Percentiles rank a stretch among this genome's conserved stretches.
These are phyloP conservation scores for Anisodus tanguticus DNA, from an alignment of 257 asterid genomes.

Conservation along the genomic window DNA sequence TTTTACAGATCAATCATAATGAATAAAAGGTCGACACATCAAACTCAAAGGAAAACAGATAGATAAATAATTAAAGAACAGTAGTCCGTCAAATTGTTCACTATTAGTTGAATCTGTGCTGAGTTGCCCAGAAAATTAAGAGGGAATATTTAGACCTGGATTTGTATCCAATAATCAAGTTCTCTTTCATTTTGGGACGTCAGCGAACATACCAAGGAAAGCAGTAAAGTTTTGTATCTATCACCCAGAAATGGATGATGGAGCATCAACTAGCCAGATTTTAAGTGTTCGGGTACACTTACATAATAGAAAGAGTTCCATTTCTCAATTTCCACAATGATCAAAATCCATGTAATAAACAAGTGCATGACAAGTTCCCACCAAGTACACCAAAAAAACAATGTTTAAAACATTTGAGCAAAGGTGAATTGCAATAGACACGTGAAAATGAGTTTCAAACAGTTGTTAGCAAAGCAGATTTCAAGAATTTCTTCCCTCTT, in stretches of 20 bases:
- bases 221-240: neutral
- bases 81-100: neutral
- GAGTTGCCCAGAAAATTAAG: neutral
- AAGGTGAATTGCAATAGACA: neutral
- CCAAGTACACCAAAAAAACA: neutral
- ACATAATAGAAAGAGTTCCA: neutral
- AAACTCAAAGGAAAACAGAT: neutral
- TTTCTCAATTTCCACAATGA: neutral
- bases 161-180: neutral
- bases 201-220: neutral
- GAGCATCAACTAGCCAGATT: neutral
- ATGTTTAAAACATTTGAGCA: neutral
- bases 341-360: neutral
- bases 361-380: neutral
- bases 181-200: neutral
- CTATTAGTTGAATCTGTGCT: neutral
- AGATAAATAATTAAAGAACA: neutral
- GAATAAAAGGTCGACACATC: neutral
- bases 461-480: neutral
- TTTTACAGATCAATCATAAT: neutral
- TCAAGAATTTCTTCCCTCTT: constrained; percentile 2
- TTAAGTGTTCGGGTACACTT: neutral
- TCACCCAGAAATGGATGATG: neutral
- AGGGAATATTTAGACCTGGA: neutral
- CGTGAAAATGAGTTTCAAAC: neutral